Evolutionary conservation across 2,329 filamentous ascomycete species (phyloP).

Genomic region (Aureobasidium vineae): DNA sequence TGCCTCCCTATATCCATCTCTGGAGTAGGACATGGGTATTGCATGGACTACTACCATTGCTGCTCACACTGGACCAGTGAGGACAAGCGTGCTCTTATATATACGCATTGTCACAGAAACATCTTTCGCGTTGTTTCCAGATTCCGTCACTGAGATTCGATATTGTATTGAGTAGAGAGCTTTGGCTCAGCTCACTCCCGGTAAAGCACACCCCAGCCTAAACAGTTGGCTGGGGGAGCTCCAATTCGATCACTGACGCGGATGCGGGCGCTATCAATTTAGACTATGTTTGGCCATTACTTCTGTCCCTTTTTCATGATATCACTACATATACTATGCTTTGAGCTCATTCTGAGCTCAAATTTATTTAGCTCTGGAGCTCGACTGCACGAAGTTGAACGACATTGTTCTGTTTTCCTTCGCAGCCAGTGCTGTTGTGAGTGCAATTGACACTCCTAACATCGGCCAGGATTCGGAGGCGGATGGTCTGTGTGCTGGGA

Average conservation of each 20-base stretch:
- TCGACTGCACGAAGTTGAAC: conserved; percentile 12
- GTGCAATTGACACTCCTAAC: conserved; percentile 18
- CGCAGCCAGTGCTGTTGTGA: conserved; percentile 7
- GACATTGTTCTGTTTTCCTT: conserved; percentile 11
- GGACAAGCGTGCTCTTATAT: not conserved
- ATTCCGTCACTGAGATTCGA: not conserved
- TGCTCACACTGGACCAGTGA: not conserved
- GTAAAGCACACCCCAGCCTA: conserved; percentile 16
- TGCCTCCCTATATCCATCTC: not conserved
- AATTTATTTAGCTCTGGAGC: not conserved
- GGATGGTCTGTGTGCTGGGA: conserved; percentile 14
- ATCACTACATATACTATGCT: not conserved
- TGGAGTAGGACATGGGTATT: not conserved
- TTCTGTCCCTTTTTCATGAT: not conserved
- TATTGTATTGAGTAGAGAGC: not conserved
- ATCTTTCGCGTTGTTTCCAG: not conserved
- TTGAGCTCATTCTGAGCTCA: not conserved
- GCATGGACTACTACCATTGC: too few species aligned
- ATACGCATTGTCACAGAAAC: not conserved
- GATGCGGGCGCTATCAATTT: conserved; percentile 21
- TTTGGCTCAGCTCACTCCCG: not conserved
- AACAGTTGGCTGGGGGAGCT: conserved; percentile 25
- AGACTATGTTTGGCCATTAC: conserved; percentile 8
- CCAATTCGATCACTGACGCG: conserved; percentile 24
- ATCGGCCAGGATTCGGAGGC: conserved; percentile 25